Base-by-base conservation (phyloP, 176 grass and related monocot species). In the Areca catechu region DNA sequence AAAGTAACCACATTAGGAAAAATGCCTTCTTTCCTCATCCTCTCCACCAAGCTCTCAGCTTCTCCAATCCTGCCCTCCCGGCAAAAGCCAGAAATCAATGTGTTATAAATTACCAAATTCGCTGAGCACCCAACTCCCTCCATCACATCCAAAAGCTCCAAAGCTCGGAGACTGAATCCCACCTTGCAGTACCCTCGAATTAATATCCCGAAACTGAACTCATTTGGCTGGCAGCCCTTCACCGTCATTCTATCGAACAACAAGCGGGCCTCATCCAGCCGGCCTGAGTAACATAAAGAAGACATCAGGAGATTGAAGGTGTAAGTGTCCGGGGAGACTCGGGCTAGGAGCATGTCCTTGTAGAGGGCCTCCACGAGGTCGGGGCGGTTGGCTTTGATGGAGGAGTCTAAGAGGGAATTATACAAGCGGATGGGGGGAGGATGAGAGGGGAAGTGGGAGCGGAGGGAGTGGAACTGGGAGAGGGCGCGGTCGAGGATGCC, bases 181-280 rank as follows among this genome's bases (percentile, higher is more conserved):
- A 5, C 58, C 24, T 25, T 78, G 50, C 80, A 96, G 71, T 91
- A 97, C 1, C 92, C 80, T 0, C 84, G 79, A 15, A 80, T 55
- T 65, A 97, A 69, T 62, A 97, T 85, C 49, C 92, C 92, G 20
- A 82, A 97, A 22, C 71, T 91, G 79, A 84, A 90, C 56, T 91
- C 80, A 49, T 90, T 91, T 30, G 62, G 34, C 5, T 0, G 77
- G 75, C 80, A 83, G 49, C 63, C 47, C 65, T 76, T 83, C 3
- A 29, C 2, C 0, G 50, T 60, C 92, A 97, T 97, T 79, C 71
- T 85, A 19, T 91, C 86, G 74, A 97, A 88, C 86, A 97, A 72
- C 52, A 47, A 61, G 68, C 78, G 86, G 20, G 92, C 86, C 28
- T 88, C 71, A 68, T 80, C 80, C 57, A 97, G 23, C 19, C 71